phyloP scores from a whole-genome alignment of 2,329 filamentous ascomycete species.

The Phoma sp. region DNA sequence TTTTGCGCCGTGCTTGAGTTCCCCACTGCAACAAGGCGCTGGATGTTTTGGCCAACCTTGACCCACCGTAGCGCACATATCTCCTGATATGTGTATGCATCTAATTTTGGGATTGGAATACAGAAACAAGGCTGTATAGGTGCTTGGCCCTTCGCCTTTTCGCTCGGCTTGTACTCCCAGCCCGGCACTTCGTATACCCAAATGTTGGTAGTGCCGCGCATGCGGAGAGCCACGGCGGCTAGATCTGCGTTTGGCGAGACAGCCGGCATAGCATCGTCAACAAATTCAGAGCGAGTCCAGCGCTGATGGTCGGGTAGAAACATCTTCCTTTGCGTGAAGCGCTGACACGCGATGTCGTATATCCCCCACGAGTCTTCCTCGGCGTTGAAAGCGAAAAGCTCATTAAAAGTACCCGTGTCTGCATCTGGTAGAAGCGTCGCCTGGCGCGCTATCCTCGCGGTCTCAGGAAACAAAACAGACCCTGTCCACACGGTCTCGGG shows the following conservation, averaged over 20 bases:
- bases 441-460: slow-evolving; percentile 45
- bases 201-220: slow-evolving; percentile 47
- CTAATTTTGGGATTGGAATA: slow-evolving; percentile 43
- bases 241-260: slow-evolving; percentile 47
- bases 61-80: slow-evolving; percentile 48
- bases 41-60: slow-evolving; percentile 32
- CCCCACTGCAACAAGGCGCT: slow-evolving; percentile 48
- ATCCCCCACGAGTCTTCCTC: slow-evolving; percentile 50
- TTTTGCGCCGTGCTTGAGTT: slow-evolving; percentile 37
- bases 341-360: slow-evolving; percentile 47
- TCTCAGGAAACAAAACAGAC: slow-evolving; percentile 50
- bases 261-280: slow-evolving; percentile 50
- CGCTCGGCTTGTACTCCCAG: slow-evolving; percentile 40
- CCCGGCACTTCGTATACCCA: slow-evolving; percentile 49
- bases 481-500: slow-evolving; percentile 48
- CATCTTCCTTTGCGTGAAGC: slow-evolving; percentile 48
- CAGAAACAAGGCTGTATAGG: slow-evolving; percentile 48
- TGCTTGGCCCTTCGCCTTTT: slow-evolving; percentile 33
- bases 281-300: slow-evolving; percentile 47
- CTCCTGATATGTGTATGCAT: slow-evolving; percentile 43
- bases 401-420: slow-evolving; percentile 46
- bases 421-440: slow-evolving; percentile 48
- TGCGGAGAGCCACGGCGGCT: slow-evolving; percentile 47
- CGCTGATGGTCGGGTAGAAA: slow-evolving; percentile 47
- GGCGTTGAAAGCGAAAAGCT: slow-evolving; percentile 50